Conservation (phyloP, 345 rosid species). For the Hibiscus mutabilis region DNA sequence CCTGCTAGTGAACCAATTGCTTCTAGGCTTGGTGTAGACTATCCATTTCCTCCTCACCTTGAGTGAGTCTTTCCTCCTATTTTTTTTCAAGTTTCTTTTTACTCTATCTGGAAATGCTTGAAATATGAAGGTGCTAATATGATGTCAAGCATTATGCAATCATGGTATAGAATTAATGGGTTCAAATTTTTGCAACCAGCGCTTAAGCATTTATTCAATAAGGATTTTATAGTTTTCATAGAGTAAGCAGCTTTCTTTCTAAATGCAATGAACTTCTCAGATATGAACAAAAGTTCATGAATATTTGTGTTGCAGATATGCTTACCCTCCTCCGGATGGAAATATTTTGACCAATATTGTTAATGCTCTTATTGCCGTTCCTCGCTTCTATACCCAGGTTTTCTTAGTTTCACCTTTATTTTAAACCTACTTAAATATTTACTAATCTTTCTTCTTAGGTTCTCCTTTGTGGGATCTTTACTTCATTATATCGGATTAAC, state of each 20-base stretch:
- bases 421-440: neutral
- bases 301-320: slow-evolving; percentile 55
- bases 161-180: neutral
- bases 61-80: slow-evolving; percentile 41
- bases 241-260: neutral
- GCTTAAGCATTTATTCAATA: neutral
- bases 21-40: slow-evolving; percentile 81
- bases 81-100: neutral
- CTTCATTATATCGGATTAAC: slow-evolving; percentile 3
- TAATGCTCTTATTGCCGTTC: slow-evolving; percentile 95
- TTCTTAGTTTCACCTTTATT: slow-evolving; percentile 1
- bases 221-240: neutral
- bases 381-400: slow-evolving; percentile 94
- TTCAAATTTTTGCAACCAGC: neutral
- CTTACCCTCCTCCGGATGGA: slow-evolving; percentile 95
- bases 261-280: neutral
- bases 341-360: slow-evolving; percentile 91
- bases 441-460: neutral
- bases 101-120: neutral
- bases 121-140: neutral
- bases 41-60: slow-evolving; percentile 81
- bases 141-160: neutral
- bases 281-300: neutral
- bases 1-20: slow-evolving; percentile 63
- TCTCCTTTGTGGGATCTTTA: neutral